Evolutionary conservation across 192 early-diverging fungal species (phyloP).

Genomic region (Podila minutissima): DNA sequence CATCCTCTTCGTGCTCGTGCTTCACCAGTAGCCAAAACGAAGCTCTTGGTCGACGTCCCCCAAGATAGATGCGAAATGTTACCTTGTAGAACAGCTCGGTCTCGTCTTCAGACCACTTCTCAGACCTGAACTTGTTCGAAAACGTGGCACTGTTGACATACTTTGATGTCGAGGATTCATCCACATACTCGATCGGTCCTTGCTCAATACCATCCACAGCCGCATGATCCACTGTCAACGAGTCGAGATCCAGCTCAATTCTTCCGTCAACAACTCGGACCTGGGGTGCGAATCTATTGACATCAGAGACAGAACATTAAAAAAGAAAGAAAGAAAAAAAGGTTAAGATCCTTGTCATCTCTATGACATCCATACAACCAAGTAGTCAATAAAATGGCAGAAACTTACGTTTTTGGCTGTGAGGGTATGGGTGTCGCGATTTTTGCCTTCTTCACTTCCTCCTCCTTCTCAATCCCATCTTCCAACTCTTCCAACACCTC

Average conservation of each 20-base stretch:
- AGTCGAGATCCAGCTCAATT: constrained; percentile 46
- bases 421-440: background rate
- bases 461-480: background rate
- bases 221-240: constrained; percentile 42
- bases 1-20: background rate
- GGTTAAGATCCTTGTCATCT: background rate
- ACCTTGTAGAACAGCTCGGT: constrained; percentile 55
- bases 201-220: constrained; percentile 28
- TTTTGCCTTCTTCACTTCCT: constrained; percentile 5
- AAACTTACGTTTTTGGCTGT: constrained; percentile 31
- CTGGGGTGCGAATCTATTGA: constrained; percentile 42
- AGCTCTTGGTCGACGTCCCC: background rate
- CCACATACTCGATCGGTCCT: constrained; percentile 46
- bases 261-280: constrained; percentile 42
- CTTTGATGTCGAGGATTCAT: constrained; percentile 44
- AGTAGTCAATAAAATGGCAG: background rate
- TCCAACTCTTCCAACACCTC: constrained; percentile 3
- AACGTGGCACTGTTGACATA: constrained; percentile 44
- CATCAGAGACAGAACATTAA: background rate
- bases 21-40: background rate
- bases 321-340: background rate
- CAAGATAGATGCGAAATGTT: background rate
- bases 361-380: background rate
- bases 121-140: constrained; percentile 20
- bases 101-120: constrained; percentile 51